Percentiles rank a stretch among this genome's conserved stretches.
These are phyloP conservation scores for Calonectria naviculata DNA, from an alignment of 2,329 filamentous ascomycete species.

Conservation along the genomic window DNA sequence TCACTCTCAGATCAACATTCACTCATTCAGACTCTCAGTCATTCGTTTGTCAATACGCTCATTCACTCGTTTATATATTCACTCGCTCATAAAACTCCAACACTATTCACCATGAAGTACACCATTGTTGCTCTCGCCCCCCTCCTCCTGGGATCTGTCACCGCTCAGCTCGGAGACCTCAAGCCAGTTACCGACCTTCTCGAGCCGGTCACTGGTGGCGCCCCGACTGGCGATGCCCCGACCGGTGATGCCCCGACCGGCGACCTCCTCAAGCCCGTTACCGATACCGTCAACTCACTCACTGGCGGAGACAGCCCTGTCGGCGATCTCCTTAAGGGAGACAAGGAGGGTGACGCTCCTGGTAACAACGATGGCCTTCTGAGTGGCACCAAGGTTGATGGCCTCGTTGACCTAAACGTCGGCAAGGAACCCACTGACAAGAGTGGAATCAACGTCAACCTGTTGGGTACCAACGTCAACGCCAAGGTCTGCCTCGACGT, in stretches of 20 bases:
- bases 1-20: conserved; percentile 14
- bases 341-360: background rate
- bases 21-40: conserved; percentile 25
- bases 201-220: background rate
- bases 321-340: too few relatives aligned
- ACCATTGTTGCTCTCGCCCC: conserved; percentile 33
- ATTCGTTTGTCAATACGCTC: conserved; percentile 26
- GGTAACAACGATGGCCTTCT: too few relatives aligned
- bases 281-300: too few relatives aligned
- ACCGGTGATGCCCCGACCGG: too few relatives aligned
- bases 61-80: conserved; percentile 3
- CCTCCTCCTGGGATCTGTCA: conserved; percentile 31
- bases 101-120: conserved; percentile 25
- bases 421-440: background rate
- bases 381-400: conserved; percentile 14
- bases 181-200: background rate
- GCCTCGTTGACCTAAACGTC: conserved; percentile 26
- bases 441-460: background rate
- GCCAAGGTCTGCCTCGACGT: conserved; percentile 11
- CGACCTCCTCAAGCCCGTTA: background rate
- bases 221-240: too few relatives aligned
- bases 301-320: too few relatives aligned
- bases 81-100: background rate
- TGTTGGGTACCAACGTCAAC: conserved; percentile 1
- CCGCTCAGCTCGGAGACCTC: background rate